Percentiles rank a stretch among this genome's conserved stretches.
Conservation (phyloP, 2,329 filamentous ascomycete species). For the Phialophora macrospora region DNA sequence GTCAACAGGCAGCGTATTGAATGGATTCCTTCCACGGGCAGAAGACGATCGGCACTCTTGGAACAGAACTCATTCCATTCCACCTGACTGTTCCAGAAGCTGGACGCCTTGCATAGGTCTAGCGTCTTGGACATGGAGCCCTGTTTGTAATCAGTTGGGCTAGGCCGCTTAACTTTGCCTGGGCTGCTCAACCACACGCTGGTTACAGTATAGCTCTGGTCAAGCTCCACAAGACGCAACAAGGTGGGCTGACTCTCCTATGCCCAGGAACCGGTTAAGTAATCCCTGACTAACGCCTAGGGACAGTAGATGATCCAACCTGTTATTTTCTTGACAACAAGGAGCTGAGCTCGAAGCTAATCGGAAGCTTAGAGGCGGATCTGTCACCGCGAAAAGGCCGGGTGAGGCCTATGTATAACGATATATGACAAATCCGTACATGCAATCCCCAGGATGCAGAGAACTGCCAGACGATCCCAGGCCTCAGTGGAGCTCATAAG, state of each 20-base stretch:
- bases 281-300: conserved; percentile 20
- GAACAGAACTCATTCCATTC: background rate
- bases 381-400: background rate
- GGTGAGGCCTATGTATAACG: background rate
- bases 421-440: conserved; percentile 12
- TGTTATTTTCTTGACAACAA: conserved; percentile 5
- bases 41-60: background rate
- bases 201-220: background rate
- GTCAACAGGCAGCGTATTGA: background rate
- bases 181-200: background rate
- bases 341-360: background rate
- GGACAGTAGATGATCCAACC: background rate
- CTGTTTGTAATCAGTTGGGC: conserved; percentile 3
- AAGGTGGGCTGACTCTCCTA: conserved; percentile 5
- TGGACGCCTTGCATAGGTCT: background rate
- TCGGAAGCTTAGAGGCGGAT: background rate
- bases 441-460: background rate
- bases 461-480: background rate
- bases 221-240: background rate
- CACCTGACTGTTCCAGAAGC: background rate
- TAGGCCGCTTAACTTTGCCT: background rate
- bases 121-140: background rate
- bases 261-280: conserved; percentile 6
- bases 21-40: background rate
- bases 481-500: conserved; percentile 1